Conservation (phyloP, 1,139 yeast species). For the Entelexis paramagnoliae region DNA sequence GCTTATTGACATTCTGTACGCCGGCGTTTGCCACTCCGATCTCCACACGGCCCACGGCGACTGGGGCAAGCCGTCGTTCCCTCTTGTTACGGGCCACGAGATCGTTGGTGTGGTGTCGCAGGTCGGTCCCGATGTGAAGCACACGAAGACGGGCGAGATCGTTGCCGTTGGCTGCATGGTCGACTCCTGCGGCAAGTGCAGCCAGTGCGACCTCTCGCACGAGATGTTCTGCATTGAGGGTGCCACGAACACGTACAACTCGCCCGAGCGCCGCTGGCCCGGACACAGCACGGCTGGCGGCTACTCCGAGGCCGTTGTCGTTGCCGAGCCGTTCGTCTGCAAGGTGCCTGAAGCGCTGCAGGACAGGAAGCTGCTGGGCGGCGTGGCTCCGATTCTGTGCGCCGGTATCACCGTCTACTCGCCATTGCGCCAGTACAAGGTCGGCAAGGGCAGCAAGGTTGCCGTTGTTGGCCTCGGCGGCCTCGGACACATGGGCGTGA, state of each 20-base stretch:
- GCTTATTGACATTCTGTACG: slow-evolving; percentile 39
- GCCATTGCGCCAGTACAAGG: slow-evolving; percentile 45
- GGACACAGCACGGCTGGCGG: slow-evolving; percentile 44
- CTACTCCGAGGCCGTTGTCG: slow-evolving; percentile 48
- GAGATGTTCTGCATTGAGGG: slow-evolving; percentile 19
- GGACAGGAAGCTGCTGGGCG: slow-evolving; percentile 32
- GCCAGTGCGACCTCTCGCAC: slow-evolving; percentile 34
- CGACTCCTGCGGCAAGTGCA: slow-evolving; percentile 42
- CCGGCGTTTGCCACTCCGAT: slow-evolving; percentile 59
- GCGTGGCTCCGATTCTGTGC: slow-evolving; percentile 57
- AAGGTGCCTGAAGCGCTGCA: slow-evolving; percentile 42
- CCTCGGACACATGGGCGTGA: slow-evolving; percentile 46
- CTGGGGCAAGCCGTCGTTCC: slow-evolving; percentile 33
- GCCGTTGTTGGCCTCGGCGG: slow-evolving; percentile 46
- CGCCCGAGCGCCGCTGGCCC: slow-evolving; percentile 15
- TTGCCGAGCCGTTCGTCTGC: slow-evolving; percentile 44
- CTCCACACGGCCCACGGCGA: slow-evolving; percentile 39
- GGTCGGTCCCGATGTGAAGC: slow-evolving; percentile 40
- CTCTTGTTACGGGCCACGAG: slow-evolving; percentile 43
- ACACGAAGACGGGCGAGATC: slow-evolving; percentile 41
- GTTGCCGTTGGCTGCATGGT: slow-evolving; percentile 55
- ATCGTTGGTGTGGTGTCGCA: slow-evolving; percentile 46
- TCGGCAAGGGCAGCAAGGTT: slow-evolving; percentile 40
- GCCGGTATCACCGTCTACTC: slow-evolving; percentile 57
- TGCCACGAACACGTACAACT: slow-evolving; percentile 9